Evolutionary conservation across 2,329 filamentous ascomycete genomes (phyloP).

Genomic region (Drechslerella coelobrocha): DNA sequence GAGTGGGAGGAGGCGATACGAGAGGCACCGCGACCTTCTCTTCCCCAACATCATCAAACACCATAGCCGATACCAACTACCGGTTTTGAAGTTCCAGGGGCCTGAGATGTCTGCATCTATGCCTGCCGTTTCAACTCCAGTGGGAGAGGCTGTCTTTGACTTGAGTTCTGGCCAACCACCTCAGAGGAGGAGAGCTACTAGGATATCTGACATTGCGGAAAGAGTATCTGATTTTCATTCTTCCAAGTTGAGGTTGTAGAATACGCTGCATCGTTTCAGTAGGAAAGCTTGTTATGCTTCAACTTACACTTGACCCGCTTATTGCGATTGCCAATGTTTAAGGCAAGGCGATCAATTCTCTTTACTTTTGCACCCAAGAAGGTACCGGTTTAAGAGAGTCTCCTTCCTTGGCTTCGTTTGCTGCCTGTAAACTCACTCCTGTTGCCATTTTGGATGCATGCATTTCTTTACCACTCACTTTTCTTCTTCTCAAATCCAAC

Average conservation of each 20-base stretch:
- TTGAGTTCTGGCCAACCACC: constrained; percentile 3
- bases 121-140: neutral
- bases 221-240: neutral
- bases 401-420: too few species aligned
- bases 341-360: too few species aligned
- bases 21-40: constrained; percentile 14
- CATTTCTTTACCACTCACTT: too few species aligned
- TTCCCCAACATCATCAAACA: constrained; percentile 19
- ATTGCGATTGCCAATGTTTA: too few species aligned
- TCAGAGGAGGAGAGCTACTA: constrained; percentile 29
- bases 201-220: constrained; percentile 15
- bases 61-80: constrained; percentile 15
- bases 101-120: neutral
- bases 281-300: too few species aligned
- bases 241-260: constrained; percentile 5
- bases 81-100: neutral
- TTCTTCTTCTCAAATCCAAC: too few species aligned
- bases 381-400: too few species aligned
- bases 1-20: constrained; percentile 11
- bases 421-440: too few species aligned
- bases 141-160: neutral
- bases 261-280: too few species aligned
- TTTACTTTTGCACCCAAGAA: too few species aligned
- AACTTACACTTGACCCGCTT: too few species aligned
- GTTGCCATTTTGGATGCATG: too few species aligned